Base-by-base conservation (phyloP, 176 grass and related monocot species). In the Dendrocalamus sinicus region DNA sequence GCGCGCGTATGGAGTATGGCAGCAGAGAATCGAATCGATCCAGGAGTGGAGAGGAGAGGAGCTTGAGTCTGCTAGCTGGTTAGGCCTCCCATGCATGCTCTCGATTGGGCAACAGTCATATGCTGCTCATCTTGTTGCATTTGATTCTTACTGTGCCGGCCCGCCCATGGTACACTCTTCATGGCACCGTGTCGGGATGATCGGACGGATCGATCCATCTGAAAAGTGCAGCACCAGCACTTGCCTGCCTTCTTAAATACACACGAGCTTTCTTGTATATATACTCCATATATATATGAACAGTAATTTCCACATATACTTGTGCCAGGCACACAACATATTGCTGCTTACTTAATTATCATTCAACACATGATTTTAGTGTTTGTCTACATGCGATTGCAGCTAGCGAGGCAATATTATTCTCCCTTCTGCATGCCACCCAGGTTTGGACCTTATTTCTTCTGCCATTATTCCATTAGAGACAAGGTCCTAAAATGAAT, bases 111-210 rank as follows among this genome's bases (percentile, higher is more conserved):
- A 60, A 58, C 54, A 39, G 44, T 57, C 51, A 41, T 12, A 54
- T 40, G 10, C 74, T 39, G 74, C 35, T 15, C 28, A 44, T 60
- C 70, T 48, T 13, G 43, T 26, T 47, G 43, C 30, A 14, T 76
- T 57, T 45, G 75, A 78, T 62, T 78, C 75, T 59, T 19, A 61
- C 53, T 43, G 54, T 77, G 37, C 26, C 26, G 26, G 26, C 75
- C 10, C 30, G 9, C 6, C 11, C 8, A 43, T 4, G 30, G 32
- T 41, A 9, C 19, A 7, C 10, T 44, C 75, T 45, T 66, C 3
- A 61, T 61, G 75, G 37, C 54, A 0, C 32, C 19, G 32, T 32
- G 48, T 75, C 73, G 19, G 51, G 17, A 35, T 7, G 51, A 70
- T 40, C 73, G 9, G 73, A 24, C 75, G 10, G 19, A 37, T 53